phyloP scores from a whole-genome alignment of 2,329 filamentous ascomycete species.

The Pseudogymnoascus pannorum region DNA sequence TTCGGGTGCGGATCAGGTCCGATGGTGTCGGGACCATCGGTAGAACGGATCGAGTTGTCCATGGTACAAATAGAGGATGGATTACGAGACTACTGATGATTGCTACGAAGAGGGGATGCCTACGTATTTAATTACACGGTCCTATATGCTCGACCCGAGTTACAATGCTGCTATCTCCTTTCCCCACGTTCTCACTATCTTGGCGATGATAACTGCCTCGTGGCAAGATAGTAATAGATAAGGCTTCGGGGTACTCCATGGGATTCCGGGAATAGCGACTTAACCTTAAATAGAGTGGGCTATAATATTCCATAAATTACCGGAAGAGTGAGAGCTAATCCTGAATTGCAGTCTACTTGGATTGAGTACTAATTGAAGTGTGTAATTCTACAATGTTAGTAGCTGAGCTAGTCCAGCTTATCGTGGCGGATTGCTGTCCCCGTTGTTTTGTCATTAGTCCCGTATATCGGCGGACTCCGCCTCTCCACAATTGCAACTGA shows the following conservation, averaged over 20 bases:
- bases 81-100: background rate
- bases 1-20: slow-evolving; percentile 34
- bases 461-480: background rate
- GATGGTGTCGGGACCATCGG: slow-evolving; percentile 36
- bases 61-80: background rate
- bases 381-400: background rate
- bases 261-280: background rate
- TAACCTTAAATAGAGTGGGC: background rate
- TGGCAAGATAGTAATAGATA: background rate
- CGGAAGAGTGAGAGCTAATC: background rate
- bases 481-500: background rate
- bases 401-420: background rate
- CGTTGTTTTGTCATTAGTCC: background rate
- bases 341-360: background rate
- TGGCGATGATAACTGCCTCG: background rate
- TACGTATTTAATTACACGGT: background rate
- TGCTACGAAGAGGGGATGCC: background rate
- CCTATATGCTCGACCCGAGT: background rate
- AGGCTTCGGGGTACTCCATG: background rate
- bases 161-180: background rate
- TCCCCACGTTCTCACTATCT: background rate
- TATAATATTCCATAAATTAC: background rate
- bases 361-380: background rate
- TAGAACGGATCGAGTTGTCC: background rate
- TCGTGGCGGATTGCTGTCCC: background rate